Evolutionary conservation across 2,329 filamentous ascomycete genomes (phyloP), one percentile per base, ranked within the genome.

Genomic region (Colletotrichum eleusines): DNA sequence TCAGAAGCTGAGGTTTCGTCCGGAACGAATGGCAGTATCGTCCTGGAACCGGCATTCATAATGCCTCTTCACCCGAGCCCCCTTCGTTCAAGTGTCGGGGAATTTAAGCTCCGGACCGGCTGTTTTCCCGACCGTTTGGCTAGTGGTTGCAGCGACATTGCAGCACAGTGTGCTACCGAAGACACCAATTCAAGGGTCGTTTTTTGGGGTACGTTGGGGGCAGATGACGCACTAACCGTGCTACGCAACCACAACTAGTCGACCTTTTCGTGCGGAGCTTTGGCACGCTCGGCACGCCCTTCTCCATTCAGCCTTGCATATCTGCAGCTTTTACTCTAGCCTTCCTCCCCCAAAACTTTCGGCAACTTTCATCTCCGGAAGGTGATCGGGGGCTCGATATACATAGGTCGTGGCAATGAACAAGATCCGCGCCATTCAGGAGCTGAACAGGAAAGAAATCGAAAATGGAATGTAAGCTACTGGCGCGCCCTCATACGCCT

Each of bases 401-500:
- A n/a, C 26, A 62, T 18, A 44, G 20, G 8, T 16, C 20, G 44
- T 23, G 31, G 40, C 62, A 76, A 84, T 99, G 96, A 98, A 99
- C 80, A 92, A 94, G 75, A 96, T 99, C 75, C 93, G 94, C 76
- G 91, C 94, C 69, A 96, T 98, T 72, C 93, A 97, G 80, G 90
- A 92, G 80, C 92, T 99, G 71, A 99, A 99, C 81, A 94, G 96
- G 84, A 91, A 91, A 75, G 96, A 99, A 82, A 92, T 99, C 73
- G 95, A 98, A 81, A 91, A 94, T 80, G 94, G 92, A 78, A 88
- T 94, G 90, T 92, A 80, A 80, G 91, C 86, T 40, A 28, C 14
- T 11, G 23, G 9, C 18, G 31, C 44, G 31, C 7, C 33, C 3
- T 8, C 38, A 8, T 20, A 20, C 16, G 2, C 8, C 44, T 53